phyloP scores from a whole-genome alignment of 129 eudicot genomes.

The Artemisia tridentata region DNA sequence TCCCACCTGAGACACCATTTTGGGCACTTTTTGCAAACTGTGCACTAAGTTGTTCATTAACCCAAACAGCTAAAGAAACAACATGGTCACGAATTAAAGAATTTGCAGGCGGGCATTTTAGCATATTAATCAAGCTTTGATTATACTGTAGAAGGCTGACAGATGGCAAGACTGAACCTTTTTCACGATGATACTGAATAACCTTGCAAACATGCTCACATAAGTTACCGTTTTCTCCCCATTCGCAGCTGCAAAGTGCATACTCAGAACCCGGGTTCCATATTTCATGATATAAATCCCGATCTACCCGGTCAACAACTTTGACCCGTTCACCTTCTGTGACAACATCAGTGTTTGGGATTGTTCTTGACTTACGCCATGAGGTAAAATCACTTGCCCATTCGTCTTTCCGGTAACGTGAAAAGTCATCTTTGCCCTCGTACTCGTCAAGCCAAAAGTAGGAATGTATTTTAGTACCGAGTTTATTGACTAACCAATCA shows the following conservation, averaged over 20 bases:
- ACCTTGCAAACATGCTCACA: constrained; percentile 68
- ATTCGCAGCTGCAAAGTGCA: constrained; percentile 54
- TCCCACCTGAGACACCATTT: constrained; percentile 19
- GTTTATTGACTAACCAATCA: constrained; percentile 81
- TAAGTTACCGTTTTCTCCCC: constrained; percentile 57
- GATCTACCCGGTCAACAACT: constrained; percentile 44
- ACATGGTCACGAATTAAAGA: constrained; percentile 73
- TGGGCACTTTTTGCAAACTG: constrained; percentile 19
- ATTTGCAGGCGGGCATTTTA: constrained; percentile 61
- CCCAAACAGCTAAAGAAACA: constrained; percentile 65
- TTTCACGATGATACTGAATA: constrained; percentile 36
- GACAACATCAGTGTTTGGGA: constrained; percentile 51
- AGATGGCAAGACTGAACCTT: constrained; percentile 42
- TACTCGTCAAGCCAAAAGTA: constrained; percentile 96
- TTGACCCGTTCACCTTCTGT: constrained; percentile 47
- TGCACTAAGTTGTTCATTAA: constrained; percentile 48
- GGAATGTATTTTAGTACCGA: constrained; percentile 53
- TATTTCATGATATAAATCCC: constrained; percentile 34
- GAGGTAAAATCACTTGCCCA: constrained; percentile 78
- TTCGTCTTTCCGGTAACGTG: constrained; percentile 82
- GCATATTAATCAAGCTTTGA: constrained; percentile 50
- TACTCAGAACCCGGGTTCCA: constrained; percentile 69
- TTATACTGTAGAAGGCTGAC: constrained; percentile 50
- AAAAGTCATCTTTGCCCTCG: constrained; percentile 64
- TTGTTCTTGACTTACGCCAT: constrained; percentile 56